A percentile compares a stretch with the other conserved stretches of the same genome.
Evolutionary conservation across 2,329 filamentous ascomycete genomes (phyloP).

Genomic region (Fusarium sp.): DNA sequence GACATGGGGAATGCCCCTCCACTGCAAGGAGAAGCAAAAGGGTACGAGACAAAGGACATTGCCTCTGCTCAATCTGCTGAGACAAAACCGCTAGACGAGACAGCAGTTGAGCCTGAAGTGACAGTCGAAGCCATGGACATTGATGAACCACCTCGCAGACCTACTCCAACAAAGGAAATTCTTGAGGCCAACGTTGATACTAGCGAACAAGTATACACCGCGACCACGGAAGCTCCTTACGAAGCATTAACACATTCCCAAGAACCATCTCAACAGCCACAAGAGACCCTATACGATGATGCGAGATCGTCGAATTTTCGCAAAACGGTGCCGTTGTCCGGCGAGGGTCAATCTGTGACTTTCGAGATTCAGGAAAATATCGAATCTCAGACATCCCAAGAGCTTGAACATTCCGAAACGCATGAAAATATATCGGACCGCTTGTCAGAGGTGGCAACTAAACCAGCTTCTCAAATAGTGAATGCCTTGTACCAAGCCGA

Average conservation of each 20-base stretch:
- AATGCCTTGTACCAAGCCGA: background rate
- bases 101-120: background rate
- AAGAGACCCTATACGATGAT: slow-evolving; percentile 12
- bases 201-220: slow-evolving; percentile 8
- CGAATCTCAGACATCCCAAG: slow-evolving; percentile 7
- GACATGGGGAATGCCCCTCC: slow-evolving; percentile 1
- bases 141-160: slow-evolving; percentile 14
- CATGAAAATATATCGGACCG: slow-evolving; percentile 30
- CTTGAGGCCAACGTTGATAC: slow-evolving; percentile 18
- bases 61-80: background rate
- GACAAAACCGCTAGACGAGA: background rate
- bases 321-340: background rate
- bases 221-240: slow-evolving; percentile 2
- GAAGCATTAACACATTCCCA: background rate
- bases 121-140: slow-evolving; percentile 37
- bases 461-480: background rate
- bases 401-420: slow-evolving; percentile 1
- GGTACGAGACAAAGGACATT: background rate
- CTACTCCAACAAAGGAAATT: slow-evolving; percentile 1
- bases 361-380: background rate
- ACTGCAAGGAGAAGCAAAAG: background rate
- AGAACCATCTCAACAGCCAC: slow-evolving; percentile 6
- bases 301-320: slow-evolving; percentile 1
- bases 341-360: background rate
- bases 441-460: slow-evolving; percentile 3